phyloP scores from a whole-genome alignment of 306 rosid genomes.

The Canavalia ensiformis region DNA sequence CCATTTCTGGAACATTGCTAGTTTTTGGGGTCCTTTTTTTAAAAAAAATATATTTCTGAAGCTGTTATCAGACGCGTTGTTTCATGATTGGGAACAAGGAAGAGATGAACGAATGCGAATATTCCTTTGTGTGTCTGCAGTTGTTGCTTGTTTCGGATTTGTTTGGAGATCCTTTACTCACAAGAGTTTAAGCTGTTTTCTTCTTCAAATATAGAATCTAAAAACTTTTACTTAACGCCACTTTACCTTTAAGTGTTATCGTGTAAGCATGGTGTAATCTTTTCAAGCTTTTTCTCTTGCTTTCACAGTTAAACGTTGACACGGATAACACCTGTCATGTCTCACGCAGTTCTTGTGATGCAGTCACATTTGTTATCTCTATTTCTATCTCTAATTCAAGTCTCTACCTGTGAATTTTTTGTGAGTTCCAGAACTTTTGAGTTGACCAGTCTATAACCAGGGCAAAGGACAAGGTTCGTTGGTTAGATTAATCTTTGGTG shows the following conservation, averaged over 20 bases:
- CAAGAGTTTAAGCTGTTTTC: conserved; percentile 49
- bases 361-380: conserved; percentile 48
- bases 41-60: background rate
- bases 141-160: conserved; percentile 58
- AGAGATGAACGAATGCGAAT: conserved; percentile 21
- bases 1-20: conserved; percentile 25
- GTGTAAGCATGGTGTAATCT: conserved; percentile 49
- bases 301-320: conserved; percentile 52
- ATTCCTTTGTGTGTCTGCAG: conserved; percentile 52
- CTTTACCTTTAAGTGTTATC: conserved; percentile 49
- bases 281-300: conserved; percentile 52
- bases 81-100: conserved; percentile 31
- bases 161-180: conserved; percentile 64
- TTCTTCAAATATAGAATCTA: conserved; percentile 42
- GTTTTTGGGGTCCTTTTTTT: background rate
- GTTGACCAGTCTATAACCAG: conserved; percentile 57
- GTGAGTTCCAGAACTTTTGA: conserved; percentile 58
- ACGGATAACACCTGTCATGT: conserved; percentile 59
- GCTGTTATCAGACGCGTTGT: background rate
- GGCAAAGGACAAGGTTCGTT: conserved; percentile 63
- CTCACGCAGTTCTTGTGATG: conserved; percentile 84
- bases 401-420: conserved; percentile 51
- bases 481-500: conserved; percentile 45
- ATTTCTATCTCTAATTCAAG: conserved; percentile 52
- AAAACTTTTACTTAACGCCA: conserved; percentile 49